A percentile compares a stretch with the other conserved stretches of the same genome.
phyloP scores from a whole-genome alignment of 2,329 filamentous ascomycete genomes.

The Passalora sequoiae region DNA sequence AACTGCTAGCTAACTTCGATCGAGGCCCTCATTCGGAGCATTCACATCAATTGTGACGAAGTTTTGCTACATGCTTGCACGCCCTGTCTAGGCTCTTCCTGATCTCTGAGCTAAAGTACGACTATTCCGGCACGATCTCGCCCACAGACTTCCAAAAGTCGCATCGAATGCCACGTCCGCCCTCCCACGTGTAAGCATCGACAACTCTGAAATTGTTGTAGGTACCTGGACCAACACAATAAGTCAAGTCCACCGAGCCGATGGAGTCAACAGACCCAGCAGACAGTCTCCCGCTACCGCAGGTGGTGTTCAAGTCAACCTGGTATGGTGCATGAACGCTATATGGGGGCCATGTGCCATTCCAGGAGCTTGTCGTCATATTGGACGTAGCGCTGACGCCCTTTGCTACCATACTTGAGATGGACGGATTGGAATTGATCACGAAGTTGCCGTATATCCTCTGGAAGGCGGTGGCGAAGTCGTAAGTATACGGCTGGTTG shows the following conservation, averaged over 20 bases:
- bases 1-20: no score
- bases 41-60: no score
- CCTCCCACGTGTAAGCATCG: constrained; percentile 47
- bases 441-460: constrained; percentile 47
- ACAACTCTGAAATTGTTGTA: constrained; percentile 40
- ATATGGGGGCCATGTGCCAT: constrained; percentile 27
- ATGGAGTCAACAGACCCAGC: constrained; percentile 9
- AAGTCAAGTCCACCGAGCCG: background rate
- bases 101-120: background rate
- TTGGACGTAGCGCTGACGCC: constrained; percentile 9
- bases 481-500: background rate
- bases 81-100: background rate
- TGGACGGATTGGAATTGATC: constrained; percentile 38
- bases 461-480: constrained; percentile 36
- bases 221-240: constrained; percentile 25
- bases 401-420: constrained; percentile 33
- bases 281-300: constrained; percentile 30
- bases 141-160: constrained; percentile 41
- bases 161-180: constrained; percentile 43
- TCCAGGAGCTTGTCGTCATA: constrained; percentile 23
- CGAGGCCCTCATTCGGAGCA: no score
- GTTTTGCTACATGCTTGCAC: no score
- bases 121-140: constrained; percentile 27
- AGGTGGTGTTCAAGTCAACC: constrained; percentile 48
- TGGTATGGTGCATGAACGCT: constrained; percentile 32